A percentile compares a stretch with the other conserved stretches of the same genome.
Conservation (phyloP, 371 early-diverging fungal genomes). For the Lichtheimia hyalospora region DNA sequence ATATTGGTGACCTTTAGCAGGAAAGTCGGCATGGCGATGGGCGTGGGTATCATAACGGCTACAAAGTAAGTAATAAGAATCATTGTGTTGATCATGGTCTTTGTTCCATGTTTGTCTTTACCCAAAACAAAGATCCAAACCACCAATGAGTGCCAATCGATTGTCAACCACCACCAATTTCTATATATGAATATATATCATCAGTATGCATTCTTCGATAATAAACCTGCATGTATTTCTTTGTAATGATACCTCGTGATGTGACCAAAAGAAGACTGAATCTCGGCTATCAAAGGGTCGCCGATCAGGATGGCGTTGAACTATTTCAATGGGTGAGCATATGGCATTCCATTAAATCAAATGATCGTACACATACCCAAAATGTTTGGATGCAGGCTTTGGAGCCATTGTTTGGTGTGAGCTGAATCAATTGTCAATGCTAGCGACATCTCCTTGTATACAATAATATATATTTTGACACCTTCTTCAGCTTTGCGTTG, state of each 20-base stretch:
- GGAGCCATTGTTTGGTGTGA: conserved; percentile 79
- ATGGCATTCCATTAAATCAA: background rate
- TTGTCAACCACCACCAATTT: conserved; percentile 76
- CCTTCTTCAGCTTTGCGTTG: conserved; percentile 86
- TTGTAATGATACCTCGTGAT: conserved; percentile 12
- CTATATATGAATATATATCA: conserved; percentile 26
- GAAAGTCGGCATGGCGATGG: conserved; percentile 76
- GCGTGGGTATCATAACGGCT: conserved; percentile 86
- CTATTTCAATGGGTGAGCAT: conserved; percentile 23
- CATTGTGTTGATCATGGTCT: background rate
- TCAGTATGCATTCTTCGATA: background rate
- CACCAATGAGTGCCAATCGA: conserved; percentile 74
- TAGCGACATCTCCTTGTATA: conserved; percentile 87
- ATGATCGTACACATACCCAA: conserved; percentile 40
- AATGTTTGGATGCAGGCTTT: conserved; percentile 80
- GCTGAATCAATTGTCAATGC: conserved; percentile 80
- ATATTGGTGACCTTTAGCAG: conserved; percentile 39
- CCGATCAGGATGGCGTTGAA: conserved; percentile 74
- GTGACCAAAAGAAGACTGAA: conserved; percentile 11
- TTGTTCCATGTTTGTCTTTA: conserved; percentile 6
- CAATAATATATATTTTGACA: conserved; percentile 84
- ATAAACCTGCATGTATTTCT: no score
- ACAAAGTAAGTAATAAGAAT: background rate
- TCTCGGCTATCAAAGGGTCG: conserved; percentile 37
- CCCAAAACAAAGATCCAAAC: conserved; percentile 81